Conservation (phyloP, 2,329 filamentous ascomycete genomes). For the Davidsoniella neocaledoniae region DNA sequence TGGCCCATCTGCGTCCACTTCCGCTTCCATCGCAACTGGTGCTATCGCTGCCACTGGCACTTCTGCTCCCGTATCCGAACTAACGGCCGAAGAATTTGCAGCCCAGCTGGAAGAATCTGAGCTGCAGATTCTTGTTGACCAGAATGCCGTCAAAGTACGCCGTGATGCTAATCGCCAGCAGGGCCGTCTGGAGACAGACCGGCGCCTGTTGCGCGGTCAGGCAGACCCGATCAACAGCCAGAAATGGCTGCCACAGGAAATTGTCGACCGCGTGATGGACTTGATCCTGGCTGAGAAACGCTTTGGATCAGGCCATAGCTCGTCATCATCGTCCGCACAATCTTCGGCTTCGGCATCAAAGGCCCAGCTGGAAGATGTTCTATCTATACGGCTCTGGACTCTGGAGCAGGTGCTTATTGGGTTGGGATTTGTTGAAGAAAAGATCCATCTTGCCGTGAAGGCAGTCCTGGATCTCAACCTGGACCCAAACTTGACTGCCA, state of each 20-base stretch:
- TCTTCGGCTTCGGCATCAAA: conserved; percentile 33
- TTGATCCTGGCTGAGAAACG: conserved; percentile 51
- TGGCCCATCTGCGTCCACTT: too few relatives aligned
- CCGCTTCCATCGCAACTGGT: background rate
- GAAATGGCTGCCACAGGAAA: conserved; percentile 66
- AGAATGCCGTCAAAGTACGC: conserved; percentile 60
- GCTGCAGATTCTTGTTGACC: conserved; percentile 74
- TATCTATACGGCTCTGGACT: conserved; percentile 69
- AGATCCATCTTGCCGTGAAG: conserved; percentile 46
- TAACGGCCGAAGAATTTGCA: conserved; percentile 81
- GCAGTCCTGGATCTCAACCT: conserved; percentile 51
- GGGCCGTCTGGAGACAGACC: conserved; percentile 66
- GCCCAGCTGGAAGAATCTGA: conserved; percentile 79
- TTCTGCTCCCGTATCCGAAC: conserved; percentile 24
- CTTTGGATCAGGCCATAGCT: conserved; percentile 21
- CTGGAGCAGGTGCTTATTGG: conserved; percentile 55
- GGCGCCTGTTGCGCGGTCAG: conserved; percentile 63
- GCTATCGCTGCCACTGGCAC: conserved; percentile 10
- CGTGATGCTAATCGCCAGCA: conserved; percentile 65
- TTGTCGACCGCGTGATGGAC: conserved; percentile 62
- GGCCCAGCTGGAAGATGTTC: conserved; percentile 47
- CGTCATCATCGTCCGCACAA: conserved; percentile 26
- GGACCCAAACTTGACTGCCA: conserved; percentile 37
- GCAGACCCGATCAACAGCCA: conserved; percentile 53
- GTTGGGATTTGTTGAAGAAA: conserved; percentile 49